Evolutionary conservation across 2,329 filamentous ascomycete species (phyloP).

Genomic region (Colletotrichum sp.): DNA sequence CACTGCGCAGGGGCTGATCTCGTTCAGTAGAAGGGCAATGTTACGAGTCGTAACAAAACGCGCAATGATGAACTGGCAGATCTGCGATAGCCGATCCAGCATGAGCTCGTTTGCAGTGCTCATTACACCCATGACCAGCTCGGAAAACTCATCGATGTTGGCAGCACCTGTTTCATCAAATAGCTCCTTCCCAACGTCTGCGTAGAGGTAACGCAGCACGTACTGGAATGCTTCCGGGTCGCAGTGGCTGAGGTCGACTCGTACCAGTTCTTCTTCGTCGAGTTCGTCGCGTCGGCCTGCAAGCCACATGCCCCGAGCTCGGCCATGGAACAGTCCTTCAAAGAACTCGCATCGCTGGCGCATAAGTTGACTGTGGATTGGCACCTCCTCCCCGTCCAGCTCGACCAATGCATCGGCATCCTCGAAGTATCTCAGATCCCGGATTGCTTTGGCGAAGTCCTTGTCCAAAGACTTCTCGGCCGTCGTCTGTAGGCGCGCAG

Average conservation of each 20-base stretch:
- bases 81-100: conserved; percentile 87
- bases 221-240: conserved; percentile 75
- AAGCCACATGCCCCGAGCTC: conserved; percentile 85
- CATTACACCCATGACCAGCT: conserved; percentile 91
- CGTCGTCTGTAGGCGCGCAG: conserved; percentile 75
- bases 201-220: conserved; percentile 82
- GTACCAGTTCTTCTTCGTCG: conserved; percentile 50
- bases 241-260: conserved; percentile 85
- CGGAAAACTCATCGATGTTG: conserved; percentile 82
- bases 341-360: conserved; percentile 93
- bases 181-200: conserved; percentile 78
- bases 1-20: conserved; percentile 82
- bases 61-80: conserved; percentile 86
- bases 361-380: conserved; percentile 78
- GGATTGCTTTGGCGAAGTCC: conserved; percentile 75
- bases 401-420: conserved; percentile 82
- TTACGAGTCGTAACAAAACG: conserved; percentile 87
- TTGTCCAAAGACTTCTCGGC: conserved; percentile 67
- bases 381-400: conserved; percentile 73
- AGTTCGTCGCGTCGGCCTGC: conserved; percentile 64
- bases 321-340: conserved; percentile 85
- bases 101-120: conserved; percentile 91
- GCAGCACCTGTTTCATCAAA: conserved; percentile 78
- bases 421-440: conserved; percentile 74
- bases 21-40: conserved; percentile 83